Evolutionary conservation across 106 monocot genomes (phyloP), one percentile per base, ranked within the genome.

Genomic region (Allium sativum): DNA sequence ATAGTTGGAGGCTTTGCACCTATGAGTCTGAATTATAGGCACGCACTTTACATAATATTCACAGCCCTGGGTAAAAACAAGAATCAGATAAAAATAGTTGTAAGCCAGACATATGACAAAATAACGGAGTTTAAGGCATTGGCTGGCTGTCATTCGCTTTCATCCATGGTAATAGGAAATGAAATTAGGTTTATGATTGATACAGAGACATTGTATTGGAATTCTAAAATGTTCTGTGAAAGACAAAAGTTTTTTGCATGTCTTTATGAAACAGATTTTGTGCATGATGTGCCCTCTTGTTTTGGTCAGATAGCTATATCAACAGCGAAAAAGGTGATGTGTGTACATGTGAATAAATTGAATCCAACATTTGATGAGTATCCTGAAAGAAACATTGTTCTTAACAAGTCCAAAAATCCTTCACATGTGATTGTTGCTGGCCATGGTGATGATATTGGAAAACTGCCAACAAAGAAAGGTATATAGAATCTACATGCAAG

Each of bases 21-120:
- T 58, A 67, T 98, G 73, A 98, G 92, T 70, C 62, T 98, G 69
- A 76, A 74, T 70, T 87, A 92, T 47, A 91, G 92, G 45, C 98
- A 98, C 66, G 47, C 79, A 42, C 82, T 85, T 62, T 88, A 83
- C 72, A 91, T 83, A 67, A 92, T 76, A 6, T 53, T 98, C 55
- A 98, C 92, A 71, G 91, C 84, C 21, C 70, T 98, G 73, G 98
- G 92, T 61, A 92, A 98, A 69, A 91, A 98, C 73, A 88, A 68
- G 73, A 84, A 87, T 62, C 82, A 85, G 43, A 91, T 98, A 77
- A 71, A 88, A 67, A 98, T 91, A 48, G 96, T 98, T 71, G 91
- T 98, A 45, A 98, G 91, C 64, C 90, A 98, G 76, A 80, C 58
- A 48, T 90, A 88, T 67, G 69, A 85, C 64, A 77, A 91, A 76